These are phyloP conservation scores for Colletotrichum karsti DNA, from an alignment of 2,329 filamentous ascomycete species.

Conservation along the genomic window DNA sequence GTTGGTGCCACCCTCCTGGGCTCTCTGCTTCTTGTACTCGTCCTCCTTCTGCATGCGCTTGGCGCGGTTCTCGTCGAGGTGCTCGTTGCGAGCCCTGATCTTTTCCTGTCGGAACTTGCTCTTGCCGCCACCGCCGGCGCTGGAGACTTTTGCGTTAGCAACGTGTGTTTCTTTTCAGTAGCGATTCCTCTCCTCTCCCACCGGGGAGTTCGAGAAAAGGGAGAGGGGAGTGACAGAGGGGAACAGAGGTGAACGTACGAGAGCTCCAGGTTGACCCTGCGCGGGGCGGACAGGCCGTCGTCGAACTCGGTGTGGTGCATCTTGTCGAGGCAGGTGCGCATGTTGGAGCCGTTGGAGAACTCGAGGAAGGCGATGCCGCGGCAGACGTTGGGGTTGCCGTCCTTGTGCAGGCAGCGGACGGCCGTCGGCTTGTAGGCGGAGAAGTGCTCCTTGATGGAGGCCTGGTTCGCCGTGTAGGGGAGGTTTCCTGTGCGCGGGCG, in stretches of 20 bases:
- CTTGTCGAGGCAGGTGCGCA: constrained; percentile 91
- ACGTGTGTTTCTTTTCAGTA: no score
- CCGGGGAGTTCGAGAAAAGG: no score
- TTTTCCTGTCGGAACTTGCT: constrained; percentile 76
- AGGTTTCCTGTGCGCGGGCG: constrained; percentile 73
- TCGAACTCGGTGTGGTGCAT: constrained; percentile 87
- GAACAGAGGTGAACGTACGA: constrained; percentile 64
- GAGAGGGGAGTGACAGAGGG: background rate
- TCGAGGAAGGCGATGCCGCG: constrained; percentile 89
- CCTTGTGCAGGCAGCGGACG: constrained; percentile 78
- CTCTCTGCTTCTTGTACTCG: constrained; percentile 45
- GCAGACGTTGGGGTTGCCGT: constrained; percentile 67
- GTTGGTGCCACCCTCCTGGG: constrained; percentile 32
- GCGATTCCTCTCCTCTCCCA: no score
- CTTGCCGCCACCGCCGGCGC: constrained; percentile 87
- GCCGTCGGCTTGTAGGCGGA: constrained; percentile 74
- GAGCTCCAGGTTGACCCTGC: constrained; percentile 92
- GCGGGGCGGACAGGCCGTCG: constrained; percentile 60
- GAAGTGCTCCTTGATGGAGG: constrained; percentile 79
- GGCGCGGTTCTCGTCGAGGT: constrained; percentile 74
- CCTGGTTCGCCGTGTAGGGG: constrained; percentile 81
- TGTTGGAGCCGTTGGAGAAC: constrained; percentile 84
- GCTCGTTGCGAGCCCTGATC: constrained; percentile 86
- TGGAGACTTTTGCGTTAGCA: constrained; percentile 41
- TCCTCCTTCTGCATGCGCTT: constrained; percentile 56